Conservation (phyloP, 331 rosid species). For the Rosa hybrid region DNA sequence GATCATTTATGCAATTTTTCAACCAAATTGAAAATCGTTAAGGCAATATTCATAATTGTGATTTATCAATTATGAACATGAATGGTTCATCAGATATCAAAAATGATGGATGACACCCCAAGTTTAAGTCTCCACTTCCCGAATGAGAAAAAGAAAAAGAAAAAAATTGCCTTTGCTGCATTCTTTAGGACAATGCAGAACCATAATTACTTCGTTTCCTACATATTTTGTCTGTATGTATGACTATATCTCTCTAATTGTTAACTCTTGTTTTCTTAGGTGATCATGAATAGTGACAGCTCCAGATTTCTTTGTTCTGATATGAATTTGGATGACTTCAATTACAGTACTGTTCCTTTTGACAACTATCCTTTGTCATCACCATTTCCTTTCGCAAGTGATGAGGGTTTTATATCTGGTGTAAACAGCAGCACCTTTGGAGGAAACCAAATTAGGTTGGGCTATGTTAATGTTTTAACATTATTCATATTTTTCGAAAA, state of each 20-base stretch:
- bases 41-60: too few relatives aligned
- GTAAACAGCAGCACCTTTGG: neutral
- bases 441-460: conserved; percentile 1
- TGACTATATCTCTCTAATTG: neutral
- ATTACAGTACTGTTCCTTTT: neutral
- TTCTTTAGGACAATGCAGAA: neutral
- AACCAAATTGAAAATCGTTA: too few relatives aligned
- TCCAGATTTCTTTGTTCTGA: neutral
- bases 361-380: neutral
- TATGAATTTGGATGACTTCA: neutral
- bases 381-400: neutral
- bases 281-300: neutral
- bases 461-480: neutral
- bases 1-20: too few relatives aligned
- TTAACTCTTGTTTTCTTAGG: neutral
- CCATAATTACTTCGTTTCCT: neutral
- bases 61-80: too few relatives aligned
- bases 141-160: too few relatives aligned
- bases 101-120: neutral
- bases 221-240: neutral
- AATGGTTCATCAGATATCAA: too few relatives aligned
- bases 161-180: neutral
- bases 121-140: too few relatives aligned
- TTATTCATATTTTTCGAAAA: neutral
- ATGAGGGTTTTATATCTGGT: neutral